Evolutionary conservation across 441 rosid species (phyloP).

Genomic region (Pelargonium hybrid): DNA sequence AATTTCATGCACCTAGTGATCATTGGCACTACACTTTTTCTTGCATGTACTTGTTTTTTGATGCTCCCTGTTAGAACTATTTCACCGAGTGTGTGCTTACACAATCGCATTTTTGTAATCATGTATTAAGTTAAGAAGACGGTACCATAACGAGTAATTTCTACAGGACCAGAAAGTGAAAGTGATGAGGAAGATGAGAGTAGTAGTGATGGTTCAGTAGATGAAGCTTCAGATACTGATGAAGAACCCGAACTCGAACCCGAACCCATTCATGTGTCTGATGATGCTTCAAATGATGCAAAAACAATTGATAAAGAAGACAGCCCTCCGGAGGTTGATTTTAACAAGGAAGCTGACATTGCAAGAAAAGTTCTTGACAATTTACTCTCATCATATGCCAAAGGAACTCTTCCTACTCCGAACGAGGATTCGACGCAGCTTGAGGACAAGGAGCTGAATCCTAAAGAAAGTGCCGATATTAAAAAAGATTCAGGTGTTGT

Average conservation of each 20-base stretch:
- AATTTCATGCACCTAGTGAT: not conserved
- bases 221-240: conserved; percentile 27
- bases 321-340: conserved; percentile 32
- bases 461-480: conserved; percentile 22
- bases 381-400: conserved; percentile 39
- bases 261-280: conserved; percentile 19
- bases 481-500: conserved; percentile 22
- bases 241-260: conserved; percentile 21
- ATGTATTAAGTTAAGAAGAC: not conserved
- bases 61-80: not conserved
- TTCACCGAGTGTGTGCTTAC: not conserved
- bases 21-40: not conserved
- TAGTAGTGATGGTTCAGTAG: conserved; percentile 53
- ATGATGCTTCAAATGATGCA: conserved; percentile 23
- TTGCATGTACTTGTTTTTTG: not conserved
- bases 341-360: conserved; percentile 65
- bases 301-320: conserved; percentile 29
- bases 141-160: not conserved
- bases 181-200: conserved; percentile 37
- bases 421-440: conserved; percentile 27
- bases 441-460: conserved; percentile 24
- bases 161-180: conserved; percentile 41
- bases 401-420: conserved; percentile 29
- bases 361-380: conserved; percentile 62
- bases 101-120: no score